Evolutionary conservation across 768 basidiomycete species (phyloP).

Genomic region (Russula sp.): DNA sequence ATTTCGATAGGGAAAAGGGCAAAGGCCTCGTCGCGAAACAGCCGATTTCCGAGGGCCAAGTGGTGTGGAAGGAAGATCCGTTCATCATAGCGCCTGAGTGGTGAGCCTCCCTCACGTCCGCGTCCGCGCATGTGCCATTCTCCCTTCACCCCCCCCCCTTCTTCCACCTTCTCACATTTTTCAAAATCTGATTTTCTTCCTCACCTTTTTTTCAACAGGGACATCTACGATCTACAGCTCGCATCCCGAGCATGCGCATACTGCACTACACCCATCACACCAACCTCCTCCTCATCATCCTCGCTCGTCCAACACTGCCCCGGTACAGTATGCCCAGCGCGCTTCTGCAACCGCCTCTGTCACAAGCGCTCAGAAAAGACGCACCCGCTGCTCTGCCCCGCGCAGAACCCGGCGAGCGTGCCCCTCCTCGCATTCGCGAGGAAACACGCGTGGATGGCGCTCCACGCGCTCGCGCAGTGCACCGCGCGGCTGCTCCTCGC

Average conservation of each 20-base stretch:
- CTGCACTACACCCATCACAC: conserved; percentile 60
- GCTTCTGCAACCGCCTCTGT: conserved; percentile 80
- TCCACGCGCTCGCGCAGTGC: conserved; percentile 65
- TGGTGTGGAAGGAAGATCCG: conserved; percentile 82
- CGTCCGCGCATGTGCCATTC: neutral
- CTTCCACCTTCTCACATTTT: conserved; percentile 2
- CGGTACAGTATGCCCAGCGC: conserved; percentile 41
- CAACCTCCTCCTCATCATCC: conserved; percentile 33
- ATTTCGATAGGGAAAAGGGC: conserved; percentile 65
- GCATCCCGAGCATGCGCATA: conserved; percentile 56
- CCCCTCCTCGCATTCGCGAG: conserved; percentile 56
- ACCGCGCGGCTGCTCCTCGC: conserved; percentile 57
- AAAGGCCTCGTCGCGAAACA: conserved; percentile 76
- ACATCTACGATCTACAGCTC: conserved; percentile 64
- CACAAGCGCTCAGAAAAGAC: conserved; percentile 51
- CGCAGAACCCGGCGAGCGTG: conserved; percentile 61
- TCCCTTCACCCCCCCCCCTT: neutral
- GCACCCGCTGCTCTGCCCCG: conserved; percentile 67
- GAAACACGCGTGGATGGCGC: conserved; percentile 60
- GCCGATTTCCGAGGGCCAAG: conserved; percentile 60
- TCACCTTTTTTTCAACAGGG: conserved; percentile 49
- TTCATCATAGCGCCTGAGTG: conserved; percentile 77
- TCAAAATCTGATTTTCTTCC: neutral
- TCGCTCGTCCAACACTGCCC: conserved; percentile 17
- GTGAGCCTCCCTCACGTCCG: conserved; percentile 33